phyloP scores from a whole-genome alignment of 352 stramenopile species.

The Globisporangium recalcitrans region DNA sequence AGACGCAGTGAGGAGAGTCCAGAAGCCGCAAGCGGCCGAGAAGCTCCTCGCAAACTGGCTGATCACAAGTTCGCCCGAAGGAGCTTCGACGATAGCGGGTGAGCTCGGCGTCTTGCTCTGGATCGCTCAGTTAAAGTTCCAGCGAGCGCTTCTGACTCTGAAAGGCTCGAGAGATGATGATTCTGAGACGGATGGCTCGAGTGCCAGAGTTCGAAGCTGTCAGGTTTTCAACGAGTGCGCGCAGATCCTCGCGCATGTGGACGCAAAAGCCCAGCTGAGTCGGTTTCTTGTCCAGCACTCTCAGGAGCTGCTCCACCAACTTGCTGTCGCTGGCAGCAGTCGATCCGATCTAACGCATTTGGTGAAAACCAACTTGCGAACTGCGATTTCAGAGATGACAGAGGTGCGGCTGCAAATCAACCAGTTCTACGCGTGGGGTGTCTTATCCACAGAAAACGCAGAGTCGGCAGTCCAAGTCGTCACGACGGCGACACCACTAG shows the following conservation, averaged over 20 bases:
- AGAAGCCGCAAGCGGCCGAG: conserved; percentile 19
- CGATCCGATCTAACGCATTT: not conserved
- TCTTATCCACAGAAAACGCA: not conserved
- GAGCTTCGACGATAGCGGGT: not conserved
- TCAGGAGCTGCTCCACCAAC: not conserved
- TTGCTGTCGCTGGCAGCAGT: not conserved
- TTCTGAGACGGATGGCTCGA: not conserved
- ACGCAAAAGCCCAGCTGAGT: conserved; percentile 7
- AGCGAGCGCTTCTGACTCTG: conserved; percentile 23
- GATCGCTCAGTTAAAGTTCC: conserved; percentile 30
- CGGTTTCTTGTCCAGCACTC: conserved; percentile 4
- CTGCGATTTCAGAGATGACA: not conserved
- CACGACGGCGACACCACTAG: conserved; percentile 12
- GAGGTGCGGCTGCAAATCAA: not conserved
- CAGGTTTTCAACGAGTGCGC: conserved; percentile 13
- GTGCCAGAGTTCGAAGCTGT: not conserved
- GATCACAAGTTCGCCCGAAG: not conserved
- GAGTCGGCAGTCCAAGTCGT: not conserved
- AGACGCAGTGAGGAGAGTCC: conserved; percentile 13
- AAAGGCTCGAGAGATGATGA: not conserved
- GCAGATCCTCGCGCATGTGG: conserved; percentile 15
- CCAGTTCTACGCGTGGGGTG: conserved; percentile 1
- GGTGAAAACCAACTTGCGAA: conserved; percentile 6
- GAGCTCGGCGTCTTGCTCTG: conserved; percentile 22
- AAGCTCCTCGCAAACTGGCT: conserved; percentile 19